Evolutionary conservation across 2,329 filamentous ascomycete genomes (phyloP), one percentile per base, ranked within the genome.

Genomic region (Alternaria angustiovoidea): DNA sequence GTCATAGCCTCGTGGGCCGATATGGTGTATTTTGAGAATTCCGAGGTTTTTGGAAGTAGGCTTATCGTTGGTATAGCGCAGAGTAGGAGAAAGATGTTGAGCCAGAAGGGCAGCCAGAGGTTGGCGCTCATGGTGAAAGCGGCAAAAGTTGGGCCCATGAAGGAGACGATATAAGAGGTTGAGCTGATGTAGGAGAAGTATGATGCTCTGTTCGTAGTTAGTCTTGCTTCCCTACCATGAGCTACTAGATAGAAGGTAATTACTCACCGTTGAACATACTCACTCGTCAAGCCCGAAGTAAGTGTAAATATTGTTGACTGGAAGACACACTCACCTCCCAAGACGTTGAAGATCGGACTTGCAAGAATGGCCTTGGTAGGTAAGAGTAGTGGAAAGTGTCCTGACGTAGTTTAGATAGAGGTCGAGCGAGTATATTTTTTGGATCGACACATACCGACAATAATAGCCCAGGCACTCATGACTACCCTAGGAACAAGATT

Each of bases 281-380:
- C 74, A 38, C 57, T 57, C 2, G 74, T 63, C 43, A 79, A 57
- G 1, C 71, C 68, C 2, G 75, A 76, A 7, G 75, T 77, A 49
- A 79, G 43, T 5, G 75, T 68, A 22, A 76, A 76, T 3, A 78
- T 61, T 1, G 75, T 75, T 1, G 76, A 78, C 18, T 71, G 68
- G 38, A 79, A 72, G 3, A 78, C 76, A 46, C 77, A 79, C 47
- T 78, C 75, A 3, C 75, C 73, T 5, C 77, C 77, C 6, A 79
- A 48, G 0, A 78, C 44, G 12, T 72, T 66, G 14, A 77, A 61
- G 20, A 77, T 72, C 0, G 77, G 75, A 1, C 71, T 69, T 0
- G 64, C 65, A 28, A 78, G 64, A 32, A 79, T 76, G 2, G 72
- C 64, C 36, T 72, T 70, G 0, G 73, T 72, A 1, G 74, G 74